Base-by-base conservation (phyloP, 2,329 filamentous ascomycete genomes). In the Ophiognomonia clavigignenti-juglandacearum region DNA sequence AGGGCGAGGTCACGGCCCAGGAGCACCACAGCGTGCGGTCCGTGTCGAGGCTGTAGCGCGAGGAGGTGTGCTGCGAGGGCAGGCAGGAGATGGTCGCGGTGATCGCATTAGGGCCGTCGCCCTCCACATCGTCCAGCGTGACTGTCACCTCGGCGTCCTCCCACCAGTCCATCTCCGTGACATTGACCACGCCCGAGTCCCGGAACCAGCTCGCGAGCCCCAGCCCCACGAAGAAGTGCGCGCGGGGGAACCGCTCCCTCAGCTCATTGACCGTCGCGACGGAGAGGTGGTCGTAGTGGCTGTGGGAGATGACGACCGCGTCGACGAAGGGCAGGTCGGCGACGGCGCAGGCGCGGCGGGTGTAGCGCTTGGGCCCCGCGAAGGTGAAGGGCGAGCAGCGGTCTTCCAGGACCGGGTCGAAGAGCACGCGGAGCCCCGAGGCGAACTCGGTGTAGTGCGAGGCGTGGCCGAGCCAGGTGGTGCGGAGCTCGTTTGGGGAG, bases 131-230 rank as follows among this genome's bases (percentile, higher is more conserved):
- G 57, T 64, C 56, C 54, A 54, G 57, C 45, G 61, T 48, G 22
- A 96, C 67, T 0, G 71, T 80, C n/a, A 96, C 65, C 39, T 92
- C 83, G 6, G 82, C 77, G 53, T 88, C 84, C 56, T 95, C 84
- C 92, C 92, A 96, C 92, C 92, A 96, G 67, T 97, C 92, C 59
- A 96, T 65, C 68, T 96, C 91, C 0, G 88, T 95, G 36, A 92
- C 84, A 50, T 89, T 87, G 2, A 77, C 54, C 45, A 96, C 79
- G 1, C 88, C 88, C 22, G 73, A 74, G 4, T 73, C 69, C 39
- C 73, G 71, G 64, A 97, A 96, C 91, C 91, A 96, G 39, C 77
- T 71, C 64, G 86, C 87, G 48, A 95, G 80, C 2, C 89, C 89
- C 4, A 96, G 67, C 0, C 89, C 88, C 19, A 90, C 90, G 54